Evolutionary conservation across 2,329 filamentous ascomycete species (phyloP).

Genomic region (Colletotrichum theobromicola): DNA sequence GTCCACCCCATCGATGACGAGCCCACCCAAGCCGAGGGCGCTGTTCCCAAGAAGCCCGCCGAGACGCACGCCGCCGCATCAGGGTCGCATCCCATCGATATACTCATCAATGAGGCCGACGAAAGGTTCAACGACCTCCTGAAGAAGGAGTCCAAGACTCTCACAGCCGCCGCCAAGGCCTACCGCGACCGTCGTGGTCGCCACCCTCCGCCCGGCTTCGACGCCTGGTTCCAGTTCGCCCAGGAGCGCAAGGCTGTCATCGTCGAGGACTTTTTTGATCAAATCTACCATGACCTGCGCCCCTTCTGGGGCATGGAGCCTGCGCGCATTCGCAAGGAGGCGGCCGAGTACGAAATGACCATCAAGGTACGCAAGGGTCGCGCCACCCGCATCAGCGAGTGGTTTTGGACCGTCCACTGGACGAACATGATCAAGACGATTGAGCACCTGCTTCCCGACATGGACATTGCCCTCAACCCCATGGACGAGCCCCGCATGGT

Average conservation of each 20-base stretch:
- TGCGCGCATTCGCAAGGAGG: slow-evolving; percentile 54
- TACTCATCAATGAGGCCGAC: slow-evolving; percentile 45
- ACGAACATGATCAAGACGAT: slow-evolving; percentile 57
- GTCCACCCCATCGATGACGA: background rate
- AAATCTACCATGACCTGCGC: slow-evolving; percentile 55
- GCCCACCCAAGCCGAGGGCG: background rate
- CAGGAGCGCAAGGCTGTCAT: slow-evolving; percentile 45
- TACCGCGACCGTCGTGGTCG: slow-evolving; percentile 52
- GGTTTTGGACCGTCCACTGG: slow-evolving; percentile 66
- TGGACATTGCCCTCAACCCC: slow-evolving; percentile 70
- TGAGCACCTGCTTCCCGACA: slow-evolving; percentile 65
- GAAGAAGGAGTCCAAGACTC: slow-evolving; percentile 43
- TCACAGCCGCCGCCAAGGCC: slow-evolving; percentile 48
- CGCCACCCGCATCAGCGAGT: slow-evolving; percentile 56
- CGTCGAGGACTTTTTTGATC: slow-evolving; percentile 56
- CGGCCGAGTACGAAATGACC: slow-evolving; percentile 63
- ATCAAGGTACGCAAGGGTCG: slow-evolving; percentile 61
- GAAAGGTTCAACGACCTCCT: slow-evolving; percentile 42
- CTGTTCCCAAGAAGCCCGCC: slow-evolving; percentile 16
- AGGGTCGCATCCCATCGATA: slow-evolving; percentile 47
- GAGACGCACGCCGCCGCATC: background rate
- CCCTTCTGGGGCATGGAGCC: slow-evolving; percentile 62
- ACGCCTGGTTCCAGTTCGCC: slow-evolving; percentile 52
- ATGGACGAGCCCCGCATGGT: slow-evolving; percentile 72
- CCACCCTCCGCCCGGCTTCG: slow-evolving; percentile 54